Evolutionary conservation across 306 rosid species (phyloP).

Genomic region (Casuarina glauca): DNA sequence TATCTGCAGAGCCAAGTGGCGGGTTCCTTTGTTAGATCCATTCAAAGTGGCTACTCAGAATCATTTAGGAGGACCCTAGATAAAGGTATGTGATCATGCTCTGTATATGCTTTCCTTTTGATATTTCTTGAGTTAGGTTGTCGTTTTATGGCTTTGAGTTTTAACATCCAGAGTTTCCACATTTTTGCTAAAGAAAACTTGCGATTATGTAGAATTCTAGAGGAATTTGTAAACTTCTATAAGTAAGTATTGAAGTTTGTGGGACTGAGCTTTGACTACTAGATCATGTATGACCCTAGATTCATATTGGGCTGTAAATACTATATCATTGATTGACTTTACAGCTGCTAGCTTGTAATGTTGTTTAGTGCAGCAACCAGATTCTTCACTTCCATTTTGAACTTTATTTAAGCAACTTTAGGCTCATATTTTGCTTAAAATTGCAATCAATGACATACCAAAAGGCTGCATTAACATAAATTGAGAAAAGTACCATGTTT

Average conservation of each 20-base stretch:
- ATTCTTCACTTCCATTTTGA: background rate
- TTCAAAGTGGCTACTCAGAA: constrained; percentile 40
- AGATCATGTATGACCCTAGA: background rate
- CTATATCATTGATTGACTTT: background rate
- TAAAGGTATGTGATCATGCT: constrained; percentile 41
- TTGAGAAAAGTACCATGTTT: background rate
- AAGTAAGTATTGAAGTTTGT: background rate
- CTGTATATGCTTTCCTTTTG: background rate
- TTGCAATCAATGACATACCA: background rate
- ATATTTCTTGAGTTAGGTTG: background rate
- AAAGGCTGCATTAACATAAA: background rate
- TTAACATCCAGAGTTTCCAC: background rate
- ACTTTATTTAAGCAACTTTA: background rate
- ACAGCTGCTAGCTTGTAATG: background rate
- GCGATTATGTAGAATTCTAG: background rate
- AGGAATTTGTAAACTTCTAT: background rate
- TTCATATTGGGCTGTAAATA: no score
- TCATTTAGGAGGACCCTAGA: constrained; percentile 53
- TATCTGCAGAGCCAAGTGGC: constrained; percentile 44
- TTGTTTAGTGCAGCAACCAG: background rate
- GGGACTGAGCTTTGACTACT: background rate
- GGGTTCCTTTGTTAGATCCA: constrained; percentile 39
- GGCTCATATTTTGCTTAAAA: background rate
- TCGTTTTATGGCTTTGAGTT: background rate
- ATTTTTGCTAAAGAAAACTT: background rate